phyloP scores from a whole-genome alignment of 192 early-diverging fungal species.

The Allomyces javanicus region DNA sequence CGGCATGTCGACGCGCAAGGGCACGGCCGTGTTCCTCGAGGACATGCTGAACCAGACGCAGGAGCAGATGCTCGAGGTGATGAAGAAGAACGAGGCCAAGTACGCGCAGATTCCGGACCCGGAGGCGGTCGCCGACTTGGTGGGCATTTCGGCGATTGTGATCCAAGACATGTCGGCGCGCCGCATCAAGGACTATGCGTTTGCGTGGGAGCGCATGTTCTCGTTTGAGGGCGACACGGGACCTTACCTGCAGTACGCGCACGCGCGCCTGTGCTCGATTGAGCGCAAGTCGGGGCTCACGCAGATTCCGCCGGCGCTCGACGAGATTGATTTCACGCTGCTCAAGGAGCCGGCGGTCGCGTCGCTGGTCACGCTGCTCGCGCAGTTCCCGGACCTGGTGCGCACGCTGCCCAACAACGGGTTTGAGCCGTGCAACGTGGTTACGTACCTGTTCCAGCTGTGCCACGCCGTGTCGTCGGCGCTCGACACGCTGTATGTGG shows the following conservation, averaged over 20 bases:
- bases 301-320: slow-evolving; percentile 30
- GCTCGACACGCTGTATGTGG: slow-evolving; percentile 56
- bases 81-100: slow-evolving; percentile 72
- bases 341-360: slow-evolving; percentile 48
- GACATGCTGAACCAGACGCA: slow-evolving; percentile 76
- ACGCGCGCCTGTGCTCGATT: slow-evolving; percentile 87
- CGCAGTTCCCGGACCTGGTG: slow-evolving; percentile 72
- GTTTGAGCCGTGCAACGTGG: slow-evolving; percentile 70
- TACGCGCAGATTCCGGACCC: slow-evolving; percentile 71
- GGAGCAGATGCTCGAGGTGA: slow-evolving; percentile 75
- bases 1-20: slow-evolving; percentile 91
- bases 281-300: slow-evolving; percentile 53
- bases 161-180: slow-evolving; percentile 78
- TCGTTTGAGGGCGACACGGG: slow-evolving; percentile 95
- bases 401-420: slow-evolving; percentile 27
- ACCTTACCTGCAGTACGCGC: slow-evolving; percentile 98
- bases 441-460: slow-evolving; percentile 67
- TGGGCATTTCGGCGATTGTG: slow-evolving; percentile 83
- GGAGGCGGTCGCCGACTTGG: slow-evolving; percentile 53
- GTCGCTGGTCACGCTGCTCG: slow-evolving; percentile 53
- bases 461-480: slow-evolving; percentile 59
- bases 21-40: slow-evolving; percentile 84
- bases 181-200: slow-evolving; percentile 87
- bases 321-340: slow-evolving; percentile 31
- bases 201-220: slow-evolving; percentile 80